A percentile compares a stretch with the other conserved stretches of the same genome.
Conservation (phyloP, 495 filamentous ascomycete genomes). For the Penicillium turbatum region DNA sequence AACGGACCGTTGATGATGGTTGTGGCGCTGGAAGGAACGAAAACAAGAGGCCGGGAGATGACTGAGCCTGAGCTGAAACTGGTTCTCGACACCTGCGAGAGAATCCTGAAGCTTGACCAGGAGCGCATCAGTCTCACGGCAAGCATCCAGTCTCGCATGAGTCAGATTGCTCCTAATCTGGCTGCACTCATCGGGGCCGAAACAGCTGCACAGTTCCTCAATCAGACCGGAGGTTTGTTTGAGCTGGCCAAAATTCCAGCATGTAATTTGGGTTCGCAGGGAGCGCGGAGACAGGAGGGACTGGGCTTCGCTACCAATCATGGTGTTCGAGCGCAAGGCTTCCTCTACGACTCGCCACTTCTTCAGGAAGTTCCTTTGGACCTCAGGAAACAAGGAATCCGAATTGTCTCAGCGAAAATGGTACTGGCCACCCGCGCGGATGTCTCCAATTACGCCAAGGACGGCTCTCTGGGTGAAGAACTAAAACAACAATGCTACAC, state of each 20-base stretch:
- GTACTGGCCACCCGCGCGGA: slow-evolving; percentile 88
- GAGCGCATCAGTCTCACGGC: slow-evolving; percentile 86
- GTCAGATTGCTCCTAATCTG: slow-evolving; percentile 88
- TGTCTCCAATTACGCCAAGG: slow-evolving; percentile 72
- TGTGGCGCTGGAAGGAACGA: slow-evolving; percentile 91
- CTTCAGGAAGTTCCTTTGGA: slow-evolving; percentile 79
- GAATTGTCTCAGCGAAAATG: slow-evolving; percentile 90
- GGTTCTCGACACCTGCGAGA: slow-evolving; percentile 76
- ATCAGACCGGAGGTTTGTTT: slow-evolving; percentile 81
- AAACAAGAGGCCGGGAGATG: slow-evolving; percentile 75
- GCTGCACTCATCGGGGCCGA: slow-evolving; percentile 89
- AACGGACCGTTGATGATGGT: slow-evolving; percentile 91
- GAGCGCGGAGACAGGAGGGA: slow-evolving; percentile 77
- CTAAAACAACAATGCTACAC: slow-evolving; percentile 77
- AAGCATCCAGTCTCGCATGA: slow-evolving; percentile 97
- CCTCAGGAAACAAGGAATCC: slow-evolving; percentile 90
- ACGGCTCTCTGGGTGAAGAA: slow-evolving; percentile 81
- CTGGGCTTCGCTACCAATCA: slow-evolving; percentile 91
- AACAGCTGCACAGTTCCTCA: slow-evolving; percentile 95
- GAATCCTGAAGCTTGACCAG: slow-evolving; percentile 78
- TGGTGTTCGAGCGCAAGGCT: slow-evolving; percentile 87
- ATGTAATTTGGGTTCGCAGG: slow-evolving; percentile 86
- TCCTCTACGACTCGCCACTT: slow-evolving; percentile 85
- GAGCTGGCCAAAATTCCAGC: slow-evolving; percentile 88
- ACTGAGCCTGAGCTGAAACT: slow-evolving; percentile 66